Percentiles rank a stretch among this genome's conserved stretches.
Evolutionary conservation across 2,329 filamentous ascomycete species (phyloP).

Genomic region (Phyllosticta citribraziliensis): DNA sequence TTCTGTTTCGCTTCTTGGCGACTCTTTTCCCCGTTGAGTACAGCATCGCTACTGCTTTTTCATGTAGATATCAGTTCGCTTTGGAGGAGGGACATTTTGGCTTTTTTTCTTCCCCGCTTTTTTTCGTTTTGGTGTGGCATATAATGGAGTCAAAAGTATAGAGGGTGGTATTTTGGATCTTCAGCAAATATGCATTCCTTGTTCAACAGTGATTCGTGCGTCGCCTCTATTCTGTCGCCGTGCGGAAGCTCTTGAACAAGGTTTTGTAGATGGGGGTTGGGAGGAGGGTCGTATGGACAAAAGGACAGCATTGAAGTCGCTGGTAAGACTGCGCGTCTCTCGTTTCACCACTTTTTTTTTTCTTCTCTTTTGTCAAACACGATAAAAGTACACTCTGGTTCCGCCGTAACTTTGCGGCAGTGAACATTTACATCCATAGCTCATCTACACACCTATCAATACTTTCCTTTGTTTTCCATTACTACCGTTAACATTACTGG

Average conservation of each 20-base stretch:
- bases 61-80: neutral
- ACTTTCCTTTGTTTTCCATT: no score
- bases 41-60: neutral
- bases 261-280: neutral
- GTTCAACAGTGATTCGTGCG: neutral
- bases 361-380: neutral
- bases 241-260: neutral
- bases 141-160: constrained; percentile 10
- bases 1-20: neutral
- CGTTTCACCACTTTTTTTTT: neutral
- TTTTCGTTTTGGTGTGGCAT: constrained; percentile 7
- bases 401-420: no score
- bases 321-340: neutral
- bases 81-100: neutral
- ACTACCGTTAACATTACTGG: no score
- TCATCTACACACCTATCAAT: no score
- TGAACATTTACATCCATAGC: no score
- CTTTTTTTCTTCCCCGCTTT: neutral
- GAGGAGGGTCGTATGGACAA: neutral
- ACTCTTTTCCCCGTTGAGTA: neutral
- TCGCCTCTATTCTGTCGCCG: neutral
- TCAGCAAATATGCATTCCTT: neutral
- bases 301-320: neutral
- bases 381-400: neutral
- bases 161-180: constrained; percentile 5